These are phyloP conservation scores for Camptophora hylomeconis DNA, from an alignment of 2,329 filamentous ascomycete species.

Conservation along the genomic window DNA sequence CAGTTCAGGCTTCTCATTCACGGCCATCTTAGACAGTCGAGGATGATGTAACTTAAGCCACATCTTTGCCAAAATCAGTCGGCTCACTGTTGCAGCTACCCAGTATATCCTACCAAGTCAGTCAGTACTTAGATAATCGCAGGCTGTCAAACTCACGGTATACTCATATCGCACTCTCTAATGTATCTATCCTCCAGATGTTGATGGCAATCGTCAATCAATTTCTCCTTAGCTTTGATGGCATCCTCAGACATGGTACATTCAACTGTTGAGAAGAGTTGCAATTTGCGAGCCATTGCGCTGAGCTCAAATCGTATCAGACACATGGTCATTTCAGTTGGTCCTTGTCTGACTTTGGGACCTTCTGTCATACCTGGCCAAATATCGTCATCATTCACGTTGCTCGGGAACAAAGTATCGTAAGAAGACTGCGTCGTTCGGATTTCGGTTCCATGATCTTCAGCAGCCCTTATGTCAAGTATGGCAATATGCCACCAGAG, in stretches of 20 bases:
- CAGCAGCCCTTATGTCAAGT: constrained; percentile 46
- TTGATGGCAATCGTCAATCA: constrained; percentile 41
- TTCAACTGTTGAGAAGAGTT: background rate
- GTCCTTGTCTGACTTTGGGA: constrained; percentile 36
- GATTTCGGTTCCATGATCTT: constrained; percentile 51
- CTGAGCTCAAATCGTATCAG: constrained; percentile 42
- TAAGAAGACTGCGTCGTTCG: constrained; percentile 45
- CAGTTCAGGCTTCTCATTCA: constrained; percentile 44
- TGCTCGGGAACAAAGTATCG: constrained; percentile 42
- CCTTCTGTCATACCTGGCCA: constrained; percentile 34
- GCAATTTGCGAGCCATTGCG: constrained; percentile 8
- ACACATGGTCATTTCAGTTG: constrained; percentile 41
- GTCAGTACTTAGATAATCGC: background rate
- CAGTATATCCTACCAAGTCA: constrained; percentile 39
- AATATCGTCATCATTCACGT: constrained; percentile 38
- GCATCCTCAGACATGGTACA: constrained; percentile 6
- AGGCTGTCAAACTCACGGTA: constrained; percentile 23
- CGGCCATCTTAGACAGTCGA: constrained; percentile 42
- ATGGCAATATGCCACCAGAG: constrained; percentile 30
- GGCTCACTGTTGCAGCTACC: constrained; percentile 54
- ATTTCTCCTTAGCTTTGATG: constrained; percentile 26
- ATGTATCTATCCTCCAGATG: constrained; percentile 45
- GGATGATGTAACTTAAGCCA: constrained; percentile 67
- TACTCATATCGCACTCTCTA: constrained; percentile 35
- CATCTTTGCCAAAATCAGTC: constrained; percentile 65